These are phyloP conservation scores for Boletus barrowsii DNA, from an alignment of 768 basidiomycete species.

Conservation along the genomic window DNA sequence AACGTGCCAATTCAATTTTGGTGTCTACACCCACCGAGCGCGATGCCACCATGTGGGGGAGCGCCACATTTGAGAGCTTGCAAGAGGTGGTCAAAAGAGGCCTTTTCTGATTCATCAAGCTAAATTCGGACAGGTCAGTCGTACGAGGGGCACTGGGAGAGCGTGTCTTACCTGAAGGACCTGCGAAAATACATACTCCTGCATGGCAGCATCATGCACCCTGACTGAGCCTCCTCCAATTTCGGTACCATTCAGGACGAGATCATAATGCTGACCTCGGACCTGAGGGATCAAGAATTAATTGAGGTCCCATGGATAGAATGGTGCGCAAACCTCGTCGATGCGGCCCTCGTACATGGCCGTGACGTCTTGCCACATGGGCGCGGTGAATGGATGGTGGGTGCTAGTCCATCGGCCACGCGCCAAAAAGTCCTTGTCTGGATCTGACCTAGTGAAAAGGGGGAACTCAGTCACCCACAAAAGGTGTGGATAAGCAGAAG, in stretches of 20 bases:
- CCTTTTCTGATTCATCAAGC: slow-evolving; percentile 70
- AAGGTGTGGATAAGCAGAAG: slow-evolving; percentile 69
- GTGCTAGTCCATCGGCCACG: slow-evolving; percentile 88
- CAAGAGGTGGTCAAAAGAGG: slow-evolving; percentile 78
- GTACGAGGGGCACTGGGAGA: slow-evolving; percentile 5
- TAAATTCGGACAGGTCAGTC: slow-evolving; percentile 31
- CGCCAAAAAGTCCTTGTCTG: slow-evolving; percentile 83
- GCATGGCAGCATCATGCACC: slow-evolving; percentile 84
- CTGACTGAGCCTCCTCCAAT: slow-evolving; percentile 93
- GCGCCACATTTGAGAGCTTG: slow-evolving; percentile 88
- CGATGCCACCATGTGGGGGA: slow-evolving; percentile 94
- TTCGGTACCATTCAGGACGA: slow-evolving; percentile 91
- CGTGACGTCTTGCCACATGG: slow-evolving; percentile 85
- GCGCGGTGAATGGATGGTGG: slow-evolving; percentile 96
- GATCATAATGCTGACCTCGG: slow-evolving; percentile 94
- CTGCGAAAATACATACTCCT: slow-evolving; percentile 74
- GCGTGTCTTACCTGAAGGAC: slow-evolving; percentile 65
- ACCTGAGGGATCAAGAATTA: slow-evolving; percentile 46
- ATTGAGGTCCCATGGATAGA: background rate
- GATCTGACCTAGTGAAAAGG: slow-evolving; percentile 81
- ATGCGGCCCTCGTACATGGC: slow-evolving; percentile 70
- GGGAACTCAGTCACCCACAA: slow-evolving; percentile 97
- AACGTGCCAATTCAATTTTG: slow-evolving; percentile 6
- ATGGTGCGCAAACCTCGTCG: slow-evolving; percentile 42
- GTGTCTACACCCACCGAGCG: slow-evolving; percentile 59